These are phyloP conservation scores for Casuarina glauca DNA, from an alignment of 306 rosid species.

Conservation along the genomic window DNA sequence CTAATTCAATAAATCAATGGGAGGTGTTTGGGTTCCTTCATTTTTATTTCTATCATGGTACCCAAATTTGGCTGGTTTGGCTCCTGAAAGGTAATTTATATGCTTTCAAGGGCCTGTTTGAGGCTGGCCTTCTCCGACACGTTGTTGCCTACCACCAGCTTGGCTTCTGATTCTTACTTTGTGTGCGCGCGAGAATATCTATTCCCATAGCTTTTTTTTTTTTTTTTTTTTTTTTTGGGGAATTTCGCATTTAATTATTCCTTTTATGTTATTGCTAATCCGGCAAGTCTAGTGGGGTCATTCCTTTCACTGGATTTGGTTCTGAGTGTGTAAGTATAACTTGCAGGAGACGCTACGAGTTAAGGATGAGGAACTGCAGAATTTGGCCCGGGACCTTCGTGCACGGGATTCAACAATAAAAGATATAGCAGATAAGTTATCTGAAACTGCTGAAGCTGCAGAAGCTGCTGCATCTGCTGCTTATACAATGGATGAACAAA, in stretches of 20 bases:
- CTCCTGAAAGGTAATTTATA: neutral
- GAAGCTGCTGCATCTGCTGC: slow-evolving; percentile 99
- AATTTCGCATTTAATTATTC: neutral
- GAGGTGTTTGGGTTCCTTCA: neutral
- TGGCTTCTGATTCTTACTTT: neutral
- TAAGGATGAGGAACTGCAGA: slow-evolving; percentile 95
- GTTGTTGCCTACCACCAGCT: slow-evolving; percentile 4
- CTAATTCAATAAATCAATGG: neutral
- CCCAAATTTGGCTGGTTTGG: neutral
- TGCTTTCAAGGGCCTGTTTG: neutral
- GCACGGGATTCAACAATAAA: slow-evolving; percentile 93
- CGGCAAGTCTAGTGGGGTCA: slow-evolving; percentile 12
- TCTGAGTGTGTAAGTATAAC: slow-evolving; percentile 22
- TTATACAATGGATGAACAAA: slow-evolving; percentile 82
- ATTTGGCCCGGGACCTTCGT: slow-evolving; percentile 87
- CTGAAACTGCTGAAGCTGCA: slow-evolving; percentile 99
- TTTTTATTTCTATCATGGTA: neutral
- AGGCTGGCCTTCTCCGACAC: slow-evolving; percentile 1
- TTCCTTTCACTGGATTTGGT: slow-evolving; percentile 23
- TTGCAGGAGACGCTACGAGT: slow-evolving; percentile 87
- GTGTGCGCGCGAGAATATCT: neutral
- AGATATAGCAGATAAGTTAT: slow-evolving; percentile 84
- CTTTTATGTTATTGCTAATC: slow-evolving; percentile 7
- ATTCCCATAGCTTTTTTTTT: neutral
- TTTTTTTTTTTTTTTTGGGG: neutral